Base-by-base conservation (phyloP, 495 filamentous ascomycete genomes). In the Daldinia childiae region DNA sequence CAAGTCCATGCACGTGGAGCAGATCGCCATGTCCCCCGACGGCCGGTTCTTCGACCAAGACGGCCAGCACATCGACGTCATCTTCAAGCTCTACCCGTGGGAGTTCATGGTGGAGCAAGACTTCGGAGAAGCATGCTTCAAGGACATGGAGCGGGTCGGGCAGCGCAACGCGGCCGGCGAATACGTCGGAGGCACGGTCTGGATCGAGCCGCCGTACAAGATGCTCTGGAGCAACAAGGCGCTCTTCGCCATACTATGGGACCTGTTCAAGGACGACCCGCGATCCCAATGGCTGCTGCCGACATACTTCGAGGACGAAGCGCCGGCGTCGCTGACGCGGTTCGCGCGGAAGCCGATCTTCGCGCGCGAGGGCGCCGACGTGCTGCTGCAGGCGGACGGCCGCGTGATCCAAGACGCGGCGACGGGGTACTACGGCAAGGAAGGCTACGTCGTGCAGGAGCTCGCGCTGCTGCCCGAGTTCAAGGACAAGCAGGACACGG, bases 151-250 rank as follows among this genome's bases (percentile, higher is more conserved):
- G 26, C 38, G 24, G 4, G 27, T 60, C 39, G 58, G 58, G 12
- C 11, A 45, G 21, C 58, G 58, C 58, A 30, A 24, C 39, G 58
- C 19, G 11, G 58, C 58, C 6, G 58, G 58, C 7, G 58, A 60
- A n/a, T 60, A 60, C 58, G 19, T 36, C 58, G 58, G 41, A 1
- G 58, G 58, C 6, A 62, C 58, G 19, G 9, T 62, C 8, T 62
- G 58, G 58, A 62, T 62, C 26, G 58, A 62, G 29, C 24, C 58
- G 39, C 58, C 58, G 27, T 62, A 62, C 58, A 62, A 62, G 58
- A 62, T 62, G 58, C 58, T 62, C 39, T 62, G 58, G 58, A 62
- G 58, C 58, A 62, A 62, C 43, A 62, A 62, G 27, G 9, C 58
- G 1, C 58, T 62, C 0, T 62, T 62, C 39, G 58, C 58, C 12